Evolutionary conservation across 495 filamentous ascomycete genomes (phyloP), one percentile per base, ranked within the genome.

Genomic region (Penicillium cinerascens): DNA sequence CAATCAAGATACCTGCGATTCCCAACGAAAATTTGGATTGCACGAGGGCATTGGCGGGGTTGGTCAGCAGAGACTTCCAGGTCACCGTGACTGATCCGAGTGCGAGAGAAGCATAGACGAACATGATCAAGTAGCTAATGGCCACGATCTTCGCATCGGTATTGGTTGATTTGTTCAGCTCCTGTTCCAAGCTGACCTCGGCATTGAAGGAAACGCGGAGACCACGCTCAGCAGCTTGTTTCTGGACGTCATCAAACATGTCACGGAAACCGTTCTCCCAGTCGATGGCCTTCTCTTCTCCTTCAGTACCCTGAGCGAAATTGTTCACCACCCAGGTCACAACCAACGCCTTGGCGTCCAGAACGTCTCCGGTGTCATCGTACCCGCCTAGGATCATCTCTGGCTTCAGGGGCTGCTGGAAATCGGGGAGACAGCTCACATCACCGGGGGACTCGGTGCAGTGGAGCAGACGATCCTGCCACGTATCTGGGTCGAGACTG

Each of bases 41-140:
- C 1, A 98, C 93, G 1, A 98, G 71, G 13, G 87, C 83, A 46
- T 88, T 87, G 37, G 87, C 80, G 10, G 92, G 92, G 63, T 92
- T 93, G 44, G 78, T 79, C 23, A 96, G 56, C 39, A 97, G 72
- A 46, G 90, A 86, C 50, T 77, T 79, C 52, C 88, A 72, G 27
- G 87, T 86, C 27, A 96, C 72, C 1, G 88, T 92, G 11, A 86
- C 91, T 2, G 91, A 95, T 3, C 93, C 95, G 4, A 98, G 72
- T 3, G 93, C 91, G 29, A 98, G 63, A 2, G 91, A 97, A 4
- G 91, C 93, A 61, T 98, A 98, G 33, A 98, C 67, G 65, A 98
- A 97, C 93, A 98, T 98, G 69, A 96, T 87, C 54, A 97, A 81
- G 72, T 98, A 98, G 75, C 92, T 97, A 69, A 97, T 87, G 38